phyloP scores from a whole-genome alignment of 1,284 basidiomycete genomes.

The Ustanciosporium gigantosporum region DNA sequence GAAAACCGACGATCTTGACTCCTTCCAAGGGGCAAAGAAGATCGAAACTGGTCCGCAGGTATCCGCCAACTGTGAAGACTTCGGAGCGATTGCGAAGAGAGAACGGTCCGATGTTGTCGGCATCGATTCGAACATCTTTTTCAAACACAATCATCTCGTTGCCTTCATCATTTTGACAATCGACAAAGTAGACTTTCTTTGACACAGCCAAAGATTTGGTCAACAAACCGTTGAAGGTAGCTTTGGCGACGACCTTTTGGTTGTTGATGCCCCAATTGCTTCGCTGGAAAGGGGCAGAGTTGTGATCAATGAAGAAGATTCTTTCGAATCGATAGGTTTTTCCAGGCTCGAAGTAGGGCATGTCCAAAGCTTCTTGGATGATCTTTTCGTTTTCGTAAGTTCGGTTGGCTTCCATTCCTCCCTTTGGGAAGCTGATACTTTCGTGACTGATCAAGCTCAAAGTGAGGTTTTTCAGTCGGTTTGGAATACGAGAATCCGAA shows the following conservation, averaged over 20 bases:
- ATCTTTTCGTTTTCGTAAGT: conserved; percentile 10
- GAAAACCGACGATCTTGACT: conserved; percentile 6
- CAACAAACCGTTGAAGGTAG: conserved; percentile 9
- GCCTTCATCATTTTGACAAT: conserved; percentile 17
- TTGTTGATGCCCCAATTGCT: conserved; percentile 16
- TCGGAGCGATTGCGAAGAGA: conserved; percentile 10
- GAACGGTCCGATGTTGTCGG: conserved; percentile 20
- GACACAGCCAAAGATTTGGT: conserved; percentile 10
- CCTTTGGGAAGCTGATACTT: conserved; percentile 20
- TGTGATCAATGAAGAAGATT: conserved; percentile 21
- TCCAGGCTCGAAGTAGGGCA: conserved; percentile 14
- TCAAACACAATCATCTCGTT: conserved; percentile 30
- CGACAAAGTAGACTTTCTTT: conserved; percentile 27
- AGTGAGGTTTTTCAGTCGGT: conserved; percentile 19
- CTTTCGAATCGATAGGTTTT: conserved; percentile 19
- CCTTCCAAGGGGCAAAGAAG: conserved; percentile 16
- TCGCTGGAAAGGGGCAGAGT: conserved; percentile 13
- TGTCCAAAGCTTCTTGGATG: conserved; percentile 10
- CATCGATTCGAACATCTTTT: conserved; percentile 12
- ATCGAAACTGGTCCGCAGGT: conserved; percentile 18
- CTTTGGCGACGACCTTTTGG: conserved; percentile 20
- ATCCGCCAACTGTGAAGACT: conserved; percentile 26
- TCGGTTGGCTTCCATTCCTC: conserved; percentile 7
- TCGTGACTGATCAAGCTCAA: conserved; percentile 12
- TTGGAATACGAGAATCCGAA: conserved; percentile 4